Base-by-base conservation (phyloP, 2,329 filamentous ascomycete species). In the Ophiocordyceps sinensis region DNA sequence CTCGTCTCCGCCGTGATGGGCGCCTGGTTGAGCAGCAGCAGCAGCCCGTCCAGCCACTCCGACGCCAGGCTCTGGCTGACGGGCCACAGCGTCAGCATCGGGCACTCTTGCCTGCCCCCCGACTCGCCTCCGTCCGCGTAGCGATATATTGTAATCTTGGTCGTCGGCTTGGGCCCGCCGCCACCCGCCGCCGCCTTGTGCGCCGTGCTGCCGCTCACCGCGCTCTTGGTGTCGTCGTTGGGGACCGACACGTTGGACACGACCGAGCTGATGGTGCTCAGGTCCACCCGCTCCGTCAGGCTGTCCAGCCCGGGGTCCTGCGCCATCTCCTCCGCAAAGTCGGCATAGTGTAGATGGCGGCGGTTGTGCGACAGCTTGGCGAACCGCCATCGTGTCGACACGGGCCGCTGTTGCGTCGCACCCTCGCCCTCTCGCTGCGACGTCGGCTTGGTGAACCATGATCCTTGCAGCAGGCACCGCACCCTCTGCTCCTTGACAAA, bases 401-500 rank as follows among this genome's bases (percentile, higher is more conserved):
- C 63, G 38, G 74, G 56, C 54, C 61, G 35, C 17, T 3, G 49
- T 44, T 57, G 47, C 43, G 57, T 51, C 40, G 53, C 57, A 39
- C 54, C 52, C 37, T 53, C 51, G 38, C 57, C 61, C 38, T 62
- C 58, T 38, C 61, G 57, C 46, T 53, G 61, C 39, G 65, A 58
- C 11, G 61, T 53, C 5, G 71, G 60, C 60, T 71, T 62, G 57
- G 65, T 58, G 64, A 96, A 98, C 91, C 91, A 98, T 10, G 83
- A 79, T 7, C 91, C 91, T 49, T 85, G 75, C 4, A 96, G 72
- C 32, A 98, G 67, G 56, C 88, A 95, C 41, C 91, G 75, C 45
- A 96, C 84, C 31, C 91, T 79, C 60, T 98, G 91, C 63, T 98
- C 91, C 61, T 94, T 95, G 61, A 96, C 85, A 55, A 98, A 98